These are phyloP conservation scores for Didymella exigua DNA, from an alignment of 2,329 filamentous ascomycete genomes.

Conservation along the genomic window DNA sequence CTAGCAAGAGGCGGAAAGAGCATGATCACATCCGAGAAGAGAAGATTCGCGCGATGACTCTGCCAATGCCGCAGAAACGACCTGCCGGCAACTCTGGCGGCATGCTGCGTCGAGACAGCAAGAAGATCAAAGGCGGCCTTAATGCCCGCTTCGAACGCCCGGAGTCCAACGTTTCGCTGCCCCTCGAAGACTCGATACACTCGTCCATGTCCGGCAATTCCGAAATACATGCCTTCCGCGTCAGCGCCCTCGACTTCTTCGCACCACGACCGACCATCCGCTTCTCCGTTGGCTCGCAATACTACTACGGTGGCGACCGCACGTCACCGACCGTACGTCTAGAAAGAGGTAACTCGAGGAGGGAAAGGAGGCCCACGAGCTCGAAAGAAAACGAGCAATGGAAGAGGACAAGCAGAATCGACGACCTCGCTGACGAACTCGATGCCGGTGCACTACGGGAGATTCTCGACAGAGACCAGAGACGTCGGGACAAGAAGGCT, in stretches of 20 bases:
- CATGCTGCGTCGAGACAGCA: conserved; percentile 68
- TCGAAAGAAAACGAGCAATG: conserved; percentile 54
- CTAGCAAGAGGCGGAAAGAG: conserved; percentile 67
- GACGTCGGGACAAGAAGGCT: conserved; percentile 77
- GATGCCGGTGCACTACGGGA: conserved; percentile 84
- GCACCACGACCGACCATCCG: conserved; percentile 84
- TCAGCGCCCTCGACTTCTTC: conserved; percentile 80
- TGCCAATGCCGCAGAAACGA: conserved; percentile 67
- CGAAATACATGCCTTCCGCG: conserved; percentile 76
- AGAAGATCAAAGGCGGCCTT: conserved; percentile 64
- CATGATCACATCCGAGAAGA: conserved; percentile 81
- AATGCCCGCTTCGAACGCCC: conserved; percentile 65
- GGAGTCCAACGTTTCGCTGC: conserved; percentile 74
- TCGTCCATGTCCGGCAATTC: conserved; percentile 77
- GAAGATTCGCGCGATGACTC: conserved; percentile 85
- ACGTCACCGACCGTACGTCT: conserved; percentile 50
- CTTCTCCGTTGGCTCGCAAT: conserved; percentile 69
- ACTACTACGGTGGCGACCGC: conserved; percentile 51
- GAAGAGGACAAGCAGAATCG: conserved; percentile 66
- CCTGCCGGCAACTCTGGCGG: conserved; percentile 65
- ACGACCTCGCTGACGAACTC: conserved; percentile 79
- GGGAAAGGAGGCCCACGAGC: conserved; percentile 58
- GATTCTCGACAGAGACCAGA: conserved; percentile 85
- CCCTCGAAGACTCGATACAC: conserved; percentile 73
- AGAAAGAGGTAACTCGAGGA: conserved; percentile 56